Percentiles rank a stretch among this genome's conserved stretches.
Conservation (phyloP, 176 grass and related monocot species). For the Puccinellia tenuiflora region DNA sequence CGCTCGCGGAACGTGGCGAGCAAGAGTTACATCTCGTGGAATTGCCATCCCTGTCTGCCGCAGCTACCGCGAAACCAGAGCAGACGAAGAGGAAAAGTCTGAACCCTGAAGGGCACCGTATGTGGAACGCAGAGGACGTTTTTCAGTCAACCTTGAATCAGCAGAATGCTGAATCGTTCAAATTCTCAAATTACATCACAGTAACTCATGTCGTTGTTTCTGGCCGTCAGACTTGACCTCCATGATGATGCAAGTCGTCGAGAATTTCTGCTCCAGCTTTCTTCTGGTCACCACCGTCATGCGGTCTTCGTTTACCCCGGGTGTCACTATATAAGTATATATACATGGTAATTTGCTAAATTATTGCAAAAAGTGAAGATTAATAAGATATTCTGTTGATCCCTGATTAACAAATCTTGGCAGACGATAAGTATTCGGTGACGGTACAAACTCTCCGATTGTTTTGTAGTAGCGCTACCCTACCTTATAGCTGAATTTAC, state of each 20-base stretch:
- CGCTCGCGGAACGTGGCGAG: too few species aligned
- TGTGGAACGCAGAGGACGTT: too few species aligned
- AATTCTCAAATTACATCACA: not conserved
- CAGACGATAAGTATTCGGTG: not conserved
- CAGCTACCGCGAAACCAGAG: not conserved
- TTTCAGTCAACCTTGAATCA: too few species aligned
- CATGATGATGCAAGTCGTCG: not conserved
- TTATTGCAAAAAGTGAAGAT: not conserved
- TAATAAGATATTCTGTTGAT: not conserved
- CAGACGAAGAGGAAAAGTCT: not conserved
- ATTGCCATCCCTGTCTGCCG: too few species aligned
- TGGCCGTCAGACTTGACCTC: not conserved
- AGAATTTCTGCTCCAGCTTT: not conserved
- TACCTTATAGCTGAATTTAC: not conserved
- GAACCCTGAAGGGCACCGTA: not conserved
- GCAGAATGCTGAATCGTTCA: too few species aligned
- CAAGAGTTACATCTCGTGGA: too few species aligned
- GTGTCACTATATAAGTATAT: not conserved
- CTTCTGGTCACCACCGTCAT: not conserved
- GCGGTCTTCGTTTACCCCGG: not conserved
- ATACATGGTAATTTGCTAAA: not conserved
- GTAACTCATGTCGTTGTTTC: not conserved
- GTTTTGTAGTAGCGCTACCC: not conserved
- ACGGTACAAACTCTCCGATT: not conserved
- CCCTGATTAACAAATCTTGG: not conserved